Evolutionary conservation across 202 grass and related monocot species (phyloP).

Genomic region (Eragrostis tef): DNA sequence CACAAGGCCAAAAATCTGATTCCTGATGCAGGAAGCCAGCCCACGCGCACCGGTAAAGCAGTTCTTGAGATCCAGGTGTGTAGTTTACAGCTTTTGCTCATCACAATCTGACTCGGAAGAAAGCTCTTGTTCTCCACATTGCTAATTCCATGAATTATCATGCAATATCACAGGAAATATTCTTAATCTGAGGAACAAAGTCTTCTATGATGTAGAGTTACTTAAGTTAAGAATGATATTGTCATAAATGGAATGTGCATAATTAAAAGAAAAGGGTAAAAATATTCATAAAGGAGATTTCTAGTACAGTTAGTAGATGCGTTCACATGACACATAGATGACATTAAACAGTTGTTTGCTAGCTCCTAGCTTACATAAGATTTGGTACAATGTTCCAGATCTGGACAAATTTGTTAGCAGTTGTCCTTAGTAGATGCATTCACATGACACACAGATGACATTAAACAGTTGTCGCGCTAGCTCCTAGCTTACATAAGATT

Average conservation of each 20-base stretch:
- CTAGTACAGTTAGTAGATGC: conserved; percentile 9
- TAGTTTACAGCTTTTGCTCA: conserved; percentile 27
- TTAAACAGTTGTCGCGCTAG: too few species aligned
- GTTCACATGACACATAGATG: neutral
- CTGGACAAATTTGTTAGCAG: too few species aligned
- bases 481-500: too few species aligned
- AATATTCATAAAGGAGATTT: neutral
- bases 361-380: neutral
- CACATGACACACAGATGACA: too few species aligned
- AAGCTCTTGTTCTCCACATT: conserved; percentile 30
- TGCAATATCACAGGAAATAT: conserved; percentile 30
- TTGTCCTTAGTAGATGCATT: neutral
- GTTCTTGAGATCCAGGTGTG: conserved; percentile 95
- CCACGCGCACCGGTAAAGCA: conserved; percentile 90
- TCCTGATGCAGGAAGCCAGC: conserved; percentile 91
- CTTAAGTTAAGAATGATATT: conserved; percentile 16
- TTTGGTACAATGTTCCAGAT: too few species aligned
- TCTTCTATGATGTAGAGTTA: neutral
- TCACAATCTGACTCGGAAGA: conserved; percentile 15
- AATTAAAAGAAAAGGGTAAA: conserved; percentile 9
- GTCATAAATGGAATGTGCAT: conserved; percentile 7
- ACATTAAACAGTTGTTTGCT: neutral
- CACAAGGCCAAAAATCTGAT: conserved; percentile 99
- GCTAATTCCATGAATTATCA: neutral
- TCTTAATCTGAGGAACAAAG: neutral